Percentiles rank a stretch among this genome's conserved stretches.
Conservation (phyloP, 495 filamentous ascomycete species). For the Daldinia loculata region DNA sequence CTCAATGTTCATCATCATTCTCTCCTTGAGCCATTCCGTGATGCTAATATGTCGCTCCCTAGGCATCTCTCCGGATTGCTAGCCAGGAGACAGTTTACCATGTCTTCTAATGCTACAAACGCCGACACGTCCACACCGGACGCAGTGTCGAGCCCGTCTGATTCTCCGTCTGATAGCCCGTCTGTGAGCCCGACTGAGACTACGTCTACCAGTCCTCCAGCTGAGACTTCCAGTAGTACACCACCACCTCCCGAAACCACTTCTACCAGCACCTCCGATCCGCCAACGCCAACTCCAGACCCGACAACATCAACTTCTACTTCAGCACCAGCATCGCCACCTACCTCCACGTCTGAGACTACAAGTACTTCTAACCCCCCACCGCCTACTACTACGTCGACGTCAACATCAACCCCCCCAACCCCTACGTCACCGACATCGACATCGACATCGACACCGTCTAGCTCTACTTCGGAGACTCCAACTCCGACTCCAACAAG, state of each 20-base stretch:
- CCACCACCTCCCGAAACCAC: constrained; percentile 29
- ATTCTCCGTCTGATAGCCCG: constrained; percentile 22
- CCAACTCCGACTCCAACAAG: constrained; percentile 18
- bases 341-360: constrained; percentile 12
- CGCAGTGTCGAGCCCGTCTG: constrained; percentile 41
- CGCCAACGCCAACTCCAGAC: constrained; percentile 26
- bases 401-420: constrained; percentile 21
- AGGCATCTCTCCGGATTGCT: constrained; percentile 49
- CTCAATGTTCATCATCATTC: constrained; percentile 20
- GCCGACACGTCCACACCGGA: constrained; percentile 41
- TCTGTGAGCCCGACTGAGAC: constrained; percentile 43
- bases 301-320: constrained; percentile 19
- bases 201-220: constrained; percentile 35
- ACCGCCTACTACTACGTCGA: constrained; percentile 39
- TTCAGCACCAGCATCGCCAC: background rate
- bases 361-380: constrained; percentile 22
- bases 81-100: constrained; percentile 52
- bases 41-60: constrained; percentile 54
- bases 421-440: constrained; percentile 11
- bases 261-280: constrained; percentile 34
- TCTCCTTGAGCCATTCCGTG: background rate
- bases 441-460: constrained; percentile 25
- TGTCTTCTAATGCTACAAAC: constrained; percentile 57
- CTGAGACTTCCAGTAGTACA: constrained; percentile 20
- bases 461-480: constrained; percentile 39